A percentile compares a stretch with the other conserved stretches of the same genome.
Conservation (phyloP, 108 stramenopile species). For the Cyclotella sp. region DNA sequence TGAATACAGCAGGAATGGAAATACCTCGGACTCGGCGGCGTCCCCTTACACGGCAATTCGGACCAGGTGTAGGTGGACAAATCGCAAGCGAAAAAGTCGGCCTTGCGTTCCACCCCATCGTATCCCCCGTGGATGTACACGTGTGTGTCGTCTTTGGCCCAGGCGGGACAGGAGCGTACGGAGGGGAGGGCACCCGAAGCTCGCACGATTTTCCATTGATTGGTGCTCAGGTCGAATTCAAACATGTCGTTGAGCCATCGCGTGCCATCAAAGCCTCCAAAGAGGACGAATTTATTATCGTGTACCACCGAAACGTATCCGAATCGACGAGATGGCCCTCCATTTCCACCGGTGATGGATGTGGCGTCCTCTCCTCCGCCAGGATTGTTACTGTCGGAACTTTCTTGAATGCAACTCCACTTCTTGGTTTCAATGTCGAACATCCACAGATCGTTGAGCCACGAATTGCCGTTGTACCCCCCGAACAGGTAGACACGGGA, state of each 20-base stretch:
- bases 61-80: constrained; percentile 88
- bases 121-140: constrained; percentile 95
- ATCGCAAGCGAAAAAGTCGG: constrained; percentile 91
- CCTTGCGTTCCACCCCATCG: constrained; percentile 92
- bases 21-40: constrained; percentile 88
- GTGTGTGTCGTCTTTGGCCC: constrained; percentile 84
- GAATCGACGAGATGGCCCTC: constrained; percentile 82
- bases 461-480: constrained; percentile 82
- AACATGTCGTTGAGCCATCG: constrained; percentile 91
- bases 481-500: constrained; percentile 90
- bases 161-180: constrained; percentile 87
- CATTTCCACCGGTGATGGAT: background rate
- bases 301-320: constrained; percentile 93
- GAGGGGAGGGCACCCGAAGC: constrained; percentile 66
- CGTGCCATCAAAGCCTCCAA: constrained; percentile 92
- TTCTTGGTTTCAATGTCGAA: constrained; percentile 80
- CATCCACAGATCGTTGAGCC: constrained; percentile 94
- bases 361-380: constrained; percentile 8
- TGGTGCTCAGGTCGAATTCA: constrained; percentile 79
- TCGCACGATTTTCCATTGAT: constrained; percentile 72
- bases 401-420: constrained; percentile 88
- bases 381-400: constrained; percentile 36
- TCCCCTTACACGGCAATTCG: constrained; percentile 86
- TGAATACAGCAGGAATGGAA: constrained; percentile 93
- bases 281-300: constrained; percentile 87